Evolutionary conservation across 2,329 filamentous ascomycete genomes (phyloP).

Genomic region (Myriangium duriaei): DNA sequence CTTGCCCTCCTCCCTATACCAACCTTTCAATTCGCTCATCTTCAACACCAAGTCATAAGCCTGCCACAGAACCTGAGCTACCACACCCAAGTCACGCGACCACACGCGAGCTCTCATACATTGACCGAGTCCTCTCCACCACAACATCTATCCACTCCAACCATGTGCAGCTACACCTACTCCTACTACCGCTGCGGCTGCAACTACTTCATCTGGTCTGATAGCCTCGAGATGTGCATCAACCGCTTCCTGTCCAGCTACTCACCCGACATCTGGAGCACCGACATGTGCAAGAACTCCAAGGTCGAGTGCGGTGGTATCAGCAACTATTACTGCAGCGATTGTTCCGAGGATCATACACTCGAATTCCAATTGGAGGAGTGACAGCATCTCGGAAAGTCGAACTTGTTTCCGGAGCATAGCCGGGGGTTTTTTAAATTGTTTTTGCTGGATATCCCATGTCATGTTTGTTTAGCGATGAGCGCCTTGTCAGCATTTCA

Average conservation of each 20-base stretch:
- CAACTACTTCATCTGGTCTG: constrained; percentile 36
- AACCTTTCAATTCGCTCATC: neutral
- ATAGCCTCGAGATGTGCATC: constrained; percentile 33
- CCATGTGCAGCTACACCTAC: constrained; percentile 37
- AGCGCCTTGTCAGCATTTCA: too few relatives aligned
- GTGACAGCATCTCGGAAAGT: too few relatives aligned
- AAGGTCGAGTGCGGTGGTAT: constrained; percentile 27
- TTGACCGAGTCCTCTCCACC: constrained; percentile 1
- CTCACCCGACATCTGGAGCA: constrained; percentile 36
- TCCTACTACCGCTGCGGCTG: constrained; percentile 37
- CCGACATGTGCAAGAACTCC: constrained; percentile 32
- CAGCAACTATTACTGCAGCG: constrained; percentile 32
- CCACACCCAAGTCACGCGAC: neutral
- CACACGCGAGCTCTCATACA: neutral
- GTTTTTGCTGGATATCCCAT: too few relatives aligned
- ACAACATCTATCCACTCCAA: constrained; percentile 5
- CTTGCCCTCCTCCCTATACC: neutral
- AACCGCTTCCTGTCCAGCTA: constrained; percentile 34
- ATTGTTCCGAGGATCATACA: constrained; percentile 31
- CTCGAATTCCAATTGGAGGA: constrained; percentile 33
- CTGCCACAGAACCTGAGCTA: too few relatives aligned
- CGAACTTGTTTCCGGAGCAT: too few relatives aligned
- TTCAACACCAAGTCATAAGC: too few relatives aligned
- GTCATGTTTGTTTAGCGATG: too few relatives aligned
- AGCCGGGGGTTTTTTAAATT: too few relatives aligned